phyloP scores from a whole-genome alignment of 2,329 filamentous ascomycete genomes.

The Exophiala dermatitidis region DNA sequence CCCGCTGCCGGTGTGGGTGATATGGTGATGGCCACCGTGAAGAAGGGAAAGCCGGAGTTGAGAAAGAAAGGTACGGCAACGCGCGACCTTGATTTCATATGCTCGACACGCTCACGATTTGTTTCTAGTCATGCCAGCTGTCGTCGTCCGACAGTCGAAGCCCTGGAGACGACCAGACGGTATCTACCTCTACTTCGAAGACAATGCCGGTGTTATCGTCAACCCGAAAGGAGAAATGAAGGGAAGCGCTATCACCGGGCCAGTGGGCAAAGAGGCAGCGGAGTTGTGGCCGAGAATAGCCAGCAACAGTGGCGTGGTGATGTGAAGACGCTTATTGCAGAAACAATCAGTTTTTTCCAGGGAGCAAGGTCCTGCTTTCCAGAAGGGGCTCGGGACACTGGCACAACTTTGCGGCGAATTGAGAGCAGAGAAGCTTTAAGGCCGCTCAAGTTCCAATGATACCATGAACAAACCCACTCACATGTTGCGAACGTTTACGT shows the following conservation, averaged over 20 bases:
- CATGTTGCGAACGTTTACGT: background rate
- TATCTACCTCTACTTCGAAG: conserved; percentile 99
- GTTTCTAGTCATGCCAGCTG: conserved; percentile 78
- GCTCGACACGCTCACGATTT: conserved; percentile 1
- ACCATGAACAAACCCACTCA: conserved; percentile 1
- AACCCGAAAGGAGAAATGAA: conserved; percentile 99
- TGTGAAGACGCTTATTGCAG: conserved; percentile 57
- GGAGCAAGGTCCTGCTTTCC: background rate
- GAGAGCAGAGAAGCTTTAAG: conserved; percentile 1
- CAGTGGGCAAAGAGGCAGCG: conserved; percentile 98
- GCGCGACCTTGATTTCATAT: background rate
- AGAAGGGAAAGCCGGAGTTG: conserved; percentile 99
- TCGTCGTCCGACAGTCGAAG: conserved; percentile 98
- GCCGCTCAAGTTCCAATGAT: conserved; percentile 4
- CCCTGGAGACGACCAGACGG: conserved; percentile 98
- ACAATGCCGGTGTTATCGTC: conserved; percentile 99
- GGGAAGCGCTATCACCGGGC: conserved; percentile 97
- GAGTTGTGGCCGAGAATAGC: conserved; percentile 99
- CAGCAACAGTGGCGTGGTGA: conserved; percentile 99
- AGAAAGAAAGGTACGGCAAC: conserved; percentile 68
- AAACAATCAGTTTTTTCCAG: conserved; percentile 4
- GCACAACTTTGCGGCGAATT: conserved; percentile 1
- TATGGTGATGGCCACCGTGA: conserved; percentile 99
- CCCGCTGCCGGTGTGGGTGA: conserved; percentile 96
- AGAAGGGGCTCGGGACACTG: background rate